These are phyloP conservation scores for Venustampulla echinocandica DNA, from an alignment of 495 filamentous ascomycete genomes.

Conservation along the genomic window DNA sequence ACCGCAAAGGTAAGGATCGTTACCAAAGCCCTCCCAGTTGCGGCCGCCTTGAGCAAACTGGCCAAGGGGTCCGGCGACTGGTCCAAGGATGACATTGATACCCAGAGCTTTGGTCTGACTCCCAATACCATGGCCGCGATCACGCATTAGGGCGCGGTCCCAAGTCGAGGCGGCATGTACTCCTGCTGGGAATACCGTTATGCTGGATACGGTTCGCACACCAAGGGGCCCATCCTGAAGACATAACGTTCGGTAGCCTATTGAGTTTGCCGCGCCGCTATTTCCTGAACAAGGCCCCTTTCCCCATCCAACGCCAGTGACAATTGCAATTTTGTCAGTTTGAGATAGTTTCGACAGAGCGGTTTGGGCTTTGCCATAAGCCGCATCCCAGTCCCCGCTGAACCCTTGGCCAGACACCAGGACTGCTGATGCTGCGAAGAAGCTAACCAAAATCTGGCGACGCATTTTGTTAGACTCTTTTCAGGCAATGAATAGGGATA, in stretches of 20 bases:
- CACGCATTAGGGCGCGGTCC: conserved; percentile 41
- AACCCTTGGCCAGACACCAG: background rate
- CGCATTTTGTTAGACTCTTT: background rate
- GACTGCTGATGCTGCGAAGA: background rate
- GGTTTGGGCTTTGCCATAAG: conserved; percentile 61
- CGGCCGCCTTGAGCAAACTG: conserved; percentile 40
- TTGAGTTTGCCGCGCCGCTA: conserved; percentile 31
- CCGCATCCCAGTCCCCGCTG: conserved; percentile 55
- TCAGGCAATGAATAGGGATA: background rate
- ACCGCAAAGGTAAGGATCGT: conserved; percentile 68
- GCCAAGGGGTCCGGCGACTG: conserved; percentile 49
- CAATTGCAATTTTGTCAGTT: conserved; percentile 82
- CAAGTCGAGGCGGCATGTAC: conserved; percentile 47
- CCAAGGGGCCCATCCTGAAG: conserved; percentile 55
- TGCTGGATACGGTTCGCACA: conserved; percentile 48
- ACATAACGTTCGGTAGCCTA: conserved; percentile 51
- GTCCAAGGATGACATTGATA: conserved; percentile 58
- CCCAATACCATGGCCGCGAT: conserved; percentile 42
- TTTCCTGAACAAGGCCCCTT: background rate
- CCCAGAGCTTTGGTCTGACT: conserved; percentile 53
- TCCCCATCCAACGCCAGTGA: conserved; percentile 67
- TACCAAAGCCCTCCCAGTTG: conserved; percentile 48
- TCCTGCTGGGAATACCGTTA: conserved; percentile 28
- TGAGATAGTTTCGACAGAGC: conserved; percentile 77
- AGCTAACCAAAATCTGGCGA: background rate